Base-by-base conservation (phyloP, 176 grass and related monocot species). In the Phyllostachys edulis region DNA sequence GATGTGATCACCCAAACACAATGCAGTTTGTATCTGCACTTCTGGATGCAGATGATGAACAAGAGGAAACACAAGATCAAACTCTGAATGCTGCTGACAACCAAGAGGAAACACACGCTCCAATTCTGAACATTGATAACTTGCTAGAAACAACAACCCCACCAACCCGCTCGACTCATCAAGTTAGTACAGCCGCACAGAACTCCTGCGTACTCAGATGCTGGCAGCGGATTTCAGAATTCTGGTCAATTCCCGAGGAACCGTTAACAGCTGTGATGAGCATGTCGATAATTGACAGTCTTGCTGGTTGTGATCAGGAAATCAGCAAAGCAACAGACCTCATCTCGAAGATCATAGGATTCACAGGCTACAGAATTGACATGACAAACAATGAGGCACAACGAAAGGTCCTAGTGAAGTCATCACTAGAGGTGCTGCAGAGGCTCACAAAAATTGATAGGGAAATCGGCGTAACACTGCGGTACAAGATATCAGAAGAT, bases 291-390 rank as follows among this genome's bases (percentile, higher is more conserved):
- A 55, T 83, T n/a, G 40, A 44, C 6, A 61, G 9, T 12, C 80
- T 88, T 71, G 63, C 65, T n/a, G 4, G n/a, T 11, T 77, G 36
- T 78, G 73, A 88, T 78, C 42, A 40, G 0, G 44, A 83, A 42
- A 83, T 83, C 73, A 63, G 34, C 65, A 87, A 16, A 61, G 41
- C 41, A 17, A 54, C 6, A 0, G 23, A 16, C 2, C 79, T 86
- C 51, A 49, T 86, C 34, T 15, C 20, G 3, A 85, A 71, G 42
- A 71, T 88, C 29, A 79, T 39, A 38, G 21, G 56, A 20, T 87
- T 82, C 40, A 79, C 84, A 27, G 6, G 27, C 65, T 20, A 39
- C 1, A 50, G 1, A 49, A 44, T 0, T 27, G 2, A 71, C 29
- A 40, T 9, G 7, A 71, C 1, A 0, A 32, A 80, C 1, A 46